Conservation (phyloP, 2,329 filamentous ascomycete species). For the Mycogone perniciosa region DNA sequence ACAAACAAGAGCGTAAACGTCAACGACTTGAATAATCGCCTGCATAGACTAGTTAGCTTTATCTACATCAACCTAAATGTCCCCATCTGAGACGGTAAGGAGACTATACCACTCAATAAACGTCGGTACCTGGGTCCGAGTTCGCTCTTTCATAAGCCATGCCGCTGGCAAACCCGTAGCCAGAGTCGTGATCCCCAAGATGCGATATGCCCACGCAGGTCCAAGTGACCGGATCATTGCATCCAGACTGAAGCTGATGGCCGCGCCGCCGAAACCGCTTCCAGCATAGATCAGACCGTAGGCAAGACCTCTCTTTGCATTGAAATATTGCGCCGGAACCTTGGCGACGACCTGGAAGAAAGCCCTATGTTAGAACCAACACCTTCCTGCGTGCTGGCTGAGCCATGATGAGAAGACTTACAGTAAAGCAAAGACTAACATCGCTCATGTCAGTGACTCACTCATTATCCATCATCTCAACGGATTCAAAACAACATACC, state of each 20-base stretch:
- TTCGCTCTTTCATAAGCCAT: constrained; percentile 44
- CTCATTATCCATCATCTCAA: not conserved
- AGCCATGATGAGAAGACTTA: constrained; percentile 8
- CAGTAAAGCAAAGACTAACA: constrained; percentile 34
- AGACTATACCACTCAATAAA: constrained; percentile 44
- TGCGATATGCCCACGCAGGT: constrained; percentile 45
- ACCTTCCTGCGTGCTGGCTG: too few species aligned
- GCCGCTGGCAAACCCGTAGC: constrained; percentile 51
- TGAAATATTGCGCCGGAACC: constrained; percentile 49
- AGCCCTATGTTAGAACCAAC: too few species aligned
- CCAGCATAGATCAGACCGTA: constrained; percentile 49
- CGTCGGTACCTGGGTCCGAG: constrained; percentile 24
- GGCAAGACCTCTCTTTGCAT: constrained; percentile 45
- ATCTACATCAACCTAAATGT: constrained; percentile 39
- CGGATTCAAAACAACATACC: constrained; percentile 14
- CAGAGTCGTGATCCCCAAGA: constrained; percentile 46
- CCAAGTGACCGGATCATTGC: constrained; percentile 40
- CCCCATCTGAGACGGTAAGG: constrained; percentile 26
- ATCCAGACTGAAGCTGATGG: constrained; percentile 44
- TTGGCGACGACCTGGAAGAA: constrained; percentile 34
- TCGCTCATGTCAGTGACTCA: not conserved
- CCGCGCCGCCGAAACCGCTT: constrained; percentile 50
- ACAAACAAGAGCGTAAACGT: constrained; percentile 48
- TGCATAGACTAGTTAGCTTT: constrained; percentile 23
- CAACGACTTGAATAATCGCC: constrained; percentile 45